These are phyloP conservation scores for Candida buenavistaensis DNA, from an alignment of 1,139 yeast species.

Conservation along the genomic window DNA sequence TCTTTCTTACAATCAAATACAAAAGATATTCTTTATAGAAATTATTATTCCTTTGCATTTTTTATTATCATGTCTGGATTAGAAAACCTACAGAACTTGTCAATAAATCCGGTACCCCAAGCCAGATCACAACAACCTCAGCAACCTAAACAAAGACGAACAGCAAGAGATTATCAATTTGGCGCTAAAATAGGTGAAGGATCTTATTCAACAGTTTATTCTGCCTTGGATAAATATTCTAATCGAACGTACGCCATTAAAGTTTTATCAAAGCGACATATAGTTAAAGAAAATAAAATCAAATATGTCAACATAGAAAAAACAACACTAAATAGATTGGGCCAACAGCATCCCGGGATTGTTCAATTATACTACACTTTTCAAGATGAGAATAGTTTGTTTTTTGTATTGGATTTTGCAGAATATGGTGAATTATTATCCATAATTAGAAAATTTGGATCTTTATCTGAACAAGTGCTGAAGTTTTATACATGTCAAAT, in stretches of 20 bases:
- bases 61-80: constrained; percentile 3
- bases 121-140: constrained; percentile 4
- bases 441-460: constrained; percentile 73
- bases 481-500: constrained; percentile 76
- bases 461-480: constrained; percentile 73
- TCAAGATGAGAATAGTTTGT: constrained; percentile 71
- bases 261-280: constrained; percentile 69
- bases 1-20: too few relatives aligned
- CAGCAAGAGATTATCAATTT: constrained; percentile 69
- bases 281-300: constrained; percentile 76
- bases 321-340: constrained; percentile 69
- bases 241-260: constrained; percentile 69
- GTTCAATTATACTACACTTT: constrained; percentile 75
- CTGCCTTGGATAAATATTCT: constrained; percentile 63
- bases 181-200: constrained; percentile 80
- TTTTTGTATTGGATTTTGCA: constrained; percentile 77
- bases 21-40: too few relatives aligned
- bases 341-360: constrained; percentile 64
- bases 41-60: too few relatives aligned
- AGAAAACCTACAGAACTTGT: constrained; percentile 6
- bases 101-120: constrained; percentile 2
- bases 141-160: constrained; percentile 21
- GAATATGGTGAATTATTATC: constrained; percentile 75
- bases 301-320: constrained; percentile 80
- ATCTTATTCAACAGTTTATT: constrained; percentile 72